Conservation (phyloP, 1,139 yeast species). For the Geotrichum reessii region DNA sequence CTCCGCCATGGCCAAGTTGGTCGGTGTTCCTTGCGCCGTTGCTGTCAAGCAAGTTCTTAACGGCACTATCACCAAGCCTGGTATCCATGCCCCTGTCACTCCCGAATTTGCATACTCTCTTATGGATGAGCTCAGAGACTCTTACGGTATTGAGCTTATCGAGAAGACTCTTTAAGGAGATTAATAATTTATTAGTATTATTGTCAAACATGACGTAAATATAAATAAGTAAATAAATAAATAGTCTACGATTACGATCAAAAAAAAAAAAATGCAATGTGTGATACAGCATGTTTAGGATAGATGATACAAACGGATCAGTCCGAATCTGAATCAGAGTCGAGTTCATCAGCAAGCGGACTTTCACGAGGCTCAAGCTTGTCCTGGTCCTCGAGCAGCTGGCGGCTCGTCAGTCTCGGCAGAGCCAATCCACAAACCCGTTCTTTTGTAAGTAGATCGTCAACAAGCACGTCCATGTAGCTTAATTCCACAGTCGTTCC, state of each 20-base stretch:
- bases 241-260: not conserved
- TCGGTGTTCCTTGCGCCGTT: conserved; percentile 98
- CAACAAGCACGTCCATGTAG: conserved; percentile 58
- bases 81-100: conserved; percentile 88
- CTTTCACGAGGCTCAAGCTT: conserved; percentile 37
- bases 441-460: conserved; percentile 45
- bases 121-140: conserved; percentile 85
- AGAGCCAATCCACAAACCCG: conserved; percentile 55
- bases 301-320: too few relatives aligned
- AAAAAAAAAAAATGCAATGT: too few relatives aligned
- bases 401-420: conserved; percentile 51
- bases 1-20: conserved; percentile 97
- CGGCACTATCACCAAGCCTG: conserved; percentile 73
- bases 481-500: conserved; percentile 34
- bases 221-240: too few relatives aligned
- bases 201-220: not conserved
- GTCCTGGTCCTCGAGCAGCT: conserved; percentile 38
- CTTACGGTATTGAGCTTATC: conserved; percentile 76
- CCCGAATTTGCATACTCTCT: conserved; percentile 86
- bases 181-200: not conserved
- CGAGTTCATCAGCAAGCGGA: conserved; percentile 31
- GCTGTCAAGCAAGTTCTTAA: conserved; percentile 82
- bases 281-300: too few relatives aligned
- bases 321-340: conserved; percentile 19
- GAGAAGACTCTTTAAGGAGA: conserved; percentile 54